Base-by-base conservation (phyloP, 2,329 filamentous ascomycete genomes). In the Fusarium falciforme region DNA sequence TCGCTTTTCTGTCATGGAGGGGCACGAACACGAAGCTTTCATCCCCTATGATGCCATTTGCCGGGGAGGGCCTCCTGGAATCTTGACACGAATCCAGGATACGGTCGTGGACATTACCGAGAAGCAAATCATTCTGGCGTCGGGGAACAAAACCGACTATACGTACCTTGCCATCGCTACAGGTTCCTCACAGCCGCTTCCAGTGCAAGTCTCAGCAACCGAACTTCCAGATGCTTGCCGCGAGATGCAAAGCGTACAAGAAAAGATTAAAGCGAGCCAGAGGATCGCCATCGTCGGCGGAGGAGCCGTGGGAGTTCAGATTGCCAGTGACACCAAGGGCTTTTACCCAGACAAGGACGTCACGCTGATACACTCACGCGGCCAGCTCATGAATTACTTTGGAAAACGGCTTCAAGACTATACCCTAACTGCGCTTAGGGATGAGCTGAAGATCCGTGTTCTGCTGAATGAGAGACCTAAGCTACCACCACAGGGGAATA, bases 201-300 rank as follows among this genome's bases (percentile, higher is more conserved):
- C 68, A 2, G 55, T 58, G 2, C 38, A 58, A n/a, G 11, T 61
- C 2, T 9, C 49, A 2, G 49, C 67, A 14, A 57, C 36, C 2
- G 55, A 64, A 8, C 29, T 20, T 2, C 17, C 29, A 14, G 47
- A 67, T 2, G 67, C 33, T 2, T 52, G 49, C 22, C 8, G 20
- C 1, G 47, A 61, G 31, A 31, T 68, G n/a, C 47, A n/a, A 8
- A 33, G 16, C 5, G 44, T 44, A 2, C 64, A 68, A 20, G 25
- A 31, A 2, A 31, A n/a, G 6, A 59, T 70, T 4, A 49, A 57
- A 6, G 20, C 29, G 0, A 58, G 60, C 10, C 14, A 47, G 12
- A 58, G n/a, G 9, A 58, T 68, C 16, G 60, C 61, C 20, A 31
- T 70, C n/a, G 38, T 70, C 8, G 68, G 68, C 3, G 68, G 35